Evolutionary conservation across 2,329 filamentous ascomycete genomes (phyloP).

Genomic region (Claviceps sp.): DNA sequence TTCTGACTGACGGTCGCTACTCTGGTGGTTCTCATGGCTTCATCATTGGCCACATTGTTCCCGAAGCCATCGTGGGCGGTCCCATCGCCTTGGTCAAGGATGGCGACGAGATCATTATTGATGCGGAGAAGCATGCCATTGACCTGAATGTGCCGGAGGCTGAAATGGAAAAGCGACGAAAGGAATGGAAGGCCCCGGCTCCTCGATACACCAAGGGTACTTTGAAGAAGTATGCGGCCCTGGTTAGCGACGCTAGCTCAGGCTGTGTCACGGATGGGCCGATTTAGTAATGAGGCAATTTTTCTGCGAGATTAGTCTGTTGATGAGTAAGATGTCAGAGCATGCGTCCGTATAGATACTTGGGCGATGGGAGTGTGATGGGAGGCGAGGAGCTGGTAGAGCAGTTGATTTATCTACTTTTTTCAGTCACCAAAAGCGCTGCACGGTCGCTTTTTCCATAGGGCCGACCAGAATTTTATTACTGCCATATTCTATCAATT

Average conservation of each 20-base stretch:
- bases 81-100: slow-evolving; percentile 74
- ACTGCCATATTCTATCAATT: not conserved
- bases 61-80: slow-evolving; percentile 74
- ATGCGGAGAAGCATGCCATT: slow-evolving; percentile 60
- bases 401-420: not conserved
- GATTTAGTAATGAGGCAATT: slow-evolving; percentile 5
- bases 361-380: not conserved
- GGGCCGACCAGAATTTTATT: not conserved
- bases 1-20: slow-evolving; percentile 65
- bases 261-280: slow-evolving; percentile 43
- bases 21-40: slow-evolving; percentile 76
- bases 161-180: slow-evolving; percentile 45
- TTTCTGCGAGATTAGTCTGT: too few species aligned
- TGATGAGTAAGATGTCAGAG: too few species aligned
- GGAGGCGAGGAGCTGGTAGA: not conserved
- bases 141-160: slow-evolving; percentile 54
- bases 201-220: slow-evolving; percentile 49
- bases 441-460: not conserved
- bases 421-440: not conserved
- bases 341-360: too few species aligned
- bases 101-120: slow-evolving; percentile 69
- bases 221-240: slow-evolving; percentile 53
- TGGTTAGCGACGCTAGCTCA: slow-evolving; percentile 45
- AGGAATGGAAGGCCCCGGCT: slow-evolving; percentile 49
- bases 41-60: slow-evolving; percentile 77